A percentile compares a stretch with the other conserved stretches of the same genome.
These are phyloP conservation scores for Talaromyces nanjingensis DNA, from an alignment of 495 filamentous ascomycete genomes.

Conservation along the genomic window DNA sequence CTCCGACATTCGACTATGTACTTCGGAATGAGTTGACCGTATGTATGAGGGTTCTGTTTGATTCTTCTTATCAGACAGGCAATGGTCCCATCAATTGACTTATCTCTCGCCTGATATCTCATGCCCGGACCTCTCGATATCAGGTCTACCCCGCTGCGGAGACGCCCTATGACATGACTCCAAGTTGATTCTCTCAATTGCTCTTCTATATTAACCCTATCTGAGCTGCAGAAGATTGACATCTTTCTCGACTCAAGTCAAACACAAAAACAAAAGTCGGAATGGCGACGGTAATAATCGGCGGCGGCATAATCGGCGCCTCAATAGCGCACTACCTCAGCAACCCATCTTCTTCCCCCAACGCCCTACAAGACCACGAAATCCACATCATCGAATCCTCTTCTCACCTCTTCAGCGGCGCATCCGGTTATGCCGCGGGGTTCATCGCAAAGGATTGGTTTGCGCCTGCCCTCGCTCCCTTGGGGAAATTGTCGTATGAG, in stretches of 20 bases:
- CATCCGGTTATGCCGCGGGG: constrained; percentile 67
- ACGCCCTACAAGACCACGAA: constrained; percentile 25
- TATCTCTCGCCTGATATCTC: neutral
- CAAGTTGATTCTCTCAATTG: neutral
- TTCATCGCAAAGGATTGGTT: constrained; percentile 76
- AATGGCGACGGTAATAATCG: constrained; percentile 63
- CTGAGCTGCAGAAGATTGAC: neutral
- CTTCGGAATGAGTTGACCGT: neutral
- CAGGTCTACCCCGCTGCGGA: constrained; percentile 3
- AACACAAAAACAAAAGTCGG: neutral
- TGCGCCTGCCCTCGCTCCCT: constrained; percentile 37
- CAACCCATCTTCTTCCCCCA: constrained; percentile 18
- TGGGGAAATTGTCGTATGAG: constrained; percentile 62
- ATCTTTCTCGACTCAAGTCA: neutral
- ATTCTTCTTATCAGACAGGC: neutral
- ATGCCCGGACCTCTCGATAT: neutral
- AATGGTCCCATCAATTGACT: neutral
- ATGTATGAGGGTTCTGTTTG: neutral
- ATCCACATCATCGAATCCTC: constrained; percentile 68
- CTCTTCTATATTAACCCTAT: neutral
- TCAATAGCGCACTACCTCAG: constrained; percentile 75
- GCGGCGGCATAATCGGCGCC: constrained; percentile 70
- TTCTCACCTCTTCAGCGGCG: constrained; percentile 57
- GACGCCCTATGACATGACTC: constrained; percentile 1
- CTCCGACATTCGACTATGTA: neutral